Evolutionary conservation across 2,329 filamentous ascomycete genomes (phyloP).

Genomic region (Didymella segeticola): DNA sequence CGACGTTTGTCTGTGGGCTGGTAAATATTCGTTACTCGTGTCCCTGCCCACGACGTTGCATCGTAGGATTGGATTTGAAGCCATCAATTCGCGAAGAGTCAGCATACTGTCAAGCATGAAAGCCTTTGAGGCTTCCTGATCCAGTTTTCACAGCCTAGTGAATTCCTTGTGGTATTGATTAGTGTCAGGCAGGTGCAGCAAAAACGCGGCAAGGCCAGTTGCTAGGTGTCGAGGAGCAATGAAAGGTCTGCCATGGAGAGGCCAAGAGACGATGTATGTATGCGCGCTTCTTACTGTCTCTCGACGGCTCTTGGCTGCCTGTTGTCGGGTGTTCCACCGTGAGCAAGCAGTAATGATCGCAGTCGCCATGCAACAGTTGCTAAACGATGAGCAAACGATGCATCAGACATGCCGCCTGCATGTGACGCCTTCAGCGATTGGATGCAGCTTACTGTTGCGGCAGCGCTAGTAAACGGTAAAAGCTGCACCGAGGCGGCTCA

Average conservation of each 20-base stretch:
- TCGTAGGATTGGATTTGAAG: background rate
- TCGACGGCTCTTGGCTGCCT: constrained; percentile 10
- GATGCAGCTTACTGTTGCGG: background rate
- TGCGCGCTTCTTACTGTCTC: background rate
- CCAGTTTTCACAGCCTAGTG: background rate
- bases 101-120: background rate
- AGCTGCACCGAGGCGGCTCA: constrained; percentile 17
- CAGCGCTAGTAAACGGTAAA: constrained; percentile 8
- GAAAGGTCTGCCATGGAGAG: background rate
- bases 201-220: background rate
- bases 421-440: constrained; percentile 2
- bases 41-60: background rate
- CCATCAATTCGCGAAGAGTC: background rate
- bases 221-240: background rate
- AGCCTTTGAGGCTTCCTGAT: background rate
- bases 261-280: constrained; percentile 2
- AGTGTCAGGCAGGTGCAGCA: background rate
- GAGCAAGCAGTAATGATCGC: constrained; percentile 7
- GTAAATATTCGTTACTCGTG: background rate
- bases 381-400: background rate
- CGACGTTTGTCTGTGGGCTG: background rate
- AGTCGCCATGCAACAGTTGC: constrained; percentile 10
- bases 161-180: background rate
- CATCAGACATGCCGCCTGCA: constrained; percentile 7
- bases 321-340: background rate